These are phyloP conservation scores for Tylopilus balloui DNA, from an alignment of 768 basidiomycete genomes.

Conservation along the genomic window DNA sequence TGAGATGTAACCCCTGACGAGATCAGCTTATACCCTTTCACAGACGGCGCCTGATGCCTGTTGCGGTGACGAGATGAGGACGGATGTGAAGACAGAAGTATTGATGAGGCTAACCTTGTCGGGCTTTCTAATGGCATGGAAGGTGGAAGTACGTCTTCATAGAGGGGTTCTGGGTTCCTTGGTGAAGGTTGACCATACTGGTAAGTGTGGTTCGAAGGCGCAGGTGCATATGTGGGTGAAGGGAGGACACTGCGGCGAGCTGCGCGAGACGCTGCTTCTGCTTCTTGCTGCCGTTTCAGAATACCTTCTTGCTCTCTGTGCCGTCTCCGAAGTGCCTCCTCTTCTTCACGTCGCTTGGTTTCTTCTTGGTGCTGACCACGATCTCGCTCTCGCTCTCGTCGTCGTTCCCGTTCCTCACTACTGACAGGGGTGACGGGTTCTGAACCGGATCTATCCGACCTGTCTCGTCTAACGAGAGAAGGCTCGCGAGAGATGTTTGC, in stretches of 20 bases:
- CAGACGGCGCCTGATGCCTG: slow-evolving; percentile 27
- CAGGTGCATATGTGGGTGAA: slow-evolving; percentile 26
- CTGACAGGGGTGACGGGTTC: slow-evolving; percentile 28
- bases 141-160: slow-evolving; percentile 33
- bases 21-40: slow-evolving; percentile 31
- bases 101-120: slow-evolving; percentile 45
- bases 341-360: slow-evolving; percentile 43
- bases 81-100: slow-evolving; percentile 35
- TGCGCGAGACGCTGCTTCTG: slow-evolving; percentile 46
- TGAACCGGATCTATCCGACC: slow-evolving; percentile 21
- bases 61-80: slow-evolving; percentile 23
- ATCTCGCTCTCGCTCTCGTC: slow-evolving; percentile 21
- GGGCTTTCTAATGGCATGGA: slow-evolving; percentile 67
- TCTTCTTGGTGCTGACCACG: slow-evolving; percentile 41
- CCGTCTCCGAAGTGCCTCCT: slow-evolving; percentile 41
- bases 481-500: slow-evolving; percentile 22
- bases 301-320: slow-evolving; percentile 56
- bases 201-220: slow-evolving; percentile 30
- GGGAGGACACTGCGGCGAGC: slow-evolving; percentile 35
- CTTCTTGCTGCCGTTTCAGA: slow-evolving; percentile 53
- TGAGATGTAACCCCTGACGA: slow-evolving; percentile 7
- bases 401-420: slow-evolving; percentile 23
- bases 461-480: slow-evolving; percentile 23
- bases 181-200: slow-evolving; percentile 32
- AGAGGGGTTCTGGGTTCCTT: slow-evolving; percentile 28